phyloP scores from a whole-genome alignment of 1,284 basidiomycete species.

The Ganoderma lingzhi region DNA sequence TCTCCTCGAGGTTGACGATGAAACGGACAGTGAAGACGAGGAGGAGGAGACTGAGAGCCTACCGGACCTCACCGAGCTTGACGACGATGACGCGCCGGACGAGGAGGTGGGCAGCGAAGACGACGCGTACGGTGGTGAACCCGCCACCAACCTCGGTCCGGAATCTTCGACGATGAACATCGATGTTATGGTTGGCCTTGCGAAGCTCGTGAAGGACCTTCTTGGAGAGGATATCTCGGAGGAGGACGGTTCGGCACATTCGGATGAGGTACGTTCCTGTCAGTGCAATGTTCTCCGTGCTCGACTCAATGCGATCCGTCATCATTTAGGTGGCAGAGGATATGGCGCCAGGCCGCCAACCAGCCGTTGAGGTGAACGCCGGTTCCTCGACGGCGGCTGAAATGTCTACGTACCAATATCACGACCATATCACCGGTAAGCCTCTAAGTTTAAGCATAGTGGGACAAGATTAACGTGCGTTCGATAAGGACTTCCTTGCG shows the following conservation, averaged over 20 bases:
- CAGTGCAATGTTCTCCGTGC: background rate
- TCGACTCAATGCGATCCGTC: too few species aligned
- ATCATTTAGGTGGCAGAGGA: background rate
- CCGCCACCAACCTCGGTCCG: background rate
- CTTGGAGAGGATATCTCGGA: background rate
- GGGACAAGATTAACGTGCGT: background rate
- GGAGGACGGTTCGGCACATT: background rate
- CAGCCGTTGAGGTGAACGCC: background rate
- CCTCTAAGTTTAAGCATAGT: rapidly evolving
- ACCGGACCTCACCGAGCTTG: background rate
- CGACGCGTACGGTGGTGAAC: too few species aligned
- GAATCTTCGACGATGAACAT: background rate
- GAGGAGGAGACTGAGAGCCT: background rate
- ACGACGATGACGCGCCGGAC: background rate
- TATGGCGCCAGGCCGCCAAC: background rate
- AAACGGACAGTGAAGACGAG: background rate
- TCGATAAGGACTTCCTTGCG: background rate
- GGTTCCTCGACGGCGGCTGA: background rate
- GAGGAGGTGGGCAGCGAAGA: background rate
- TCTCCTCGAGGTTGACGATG: background rate
- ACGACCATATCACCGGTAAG: background rate
- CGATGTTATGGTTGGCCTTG: background rate
- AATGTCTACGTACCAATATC: background rate
- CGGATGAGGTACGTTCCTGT: background rate
- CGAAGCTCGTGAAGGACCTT: background rate